A percentile compares a stretch with the other conserved stretches of the same genome.
Conservation (phyloP, 2,329 filamentous ascomycete genomes). For the Fusarium sp. region DNA sequence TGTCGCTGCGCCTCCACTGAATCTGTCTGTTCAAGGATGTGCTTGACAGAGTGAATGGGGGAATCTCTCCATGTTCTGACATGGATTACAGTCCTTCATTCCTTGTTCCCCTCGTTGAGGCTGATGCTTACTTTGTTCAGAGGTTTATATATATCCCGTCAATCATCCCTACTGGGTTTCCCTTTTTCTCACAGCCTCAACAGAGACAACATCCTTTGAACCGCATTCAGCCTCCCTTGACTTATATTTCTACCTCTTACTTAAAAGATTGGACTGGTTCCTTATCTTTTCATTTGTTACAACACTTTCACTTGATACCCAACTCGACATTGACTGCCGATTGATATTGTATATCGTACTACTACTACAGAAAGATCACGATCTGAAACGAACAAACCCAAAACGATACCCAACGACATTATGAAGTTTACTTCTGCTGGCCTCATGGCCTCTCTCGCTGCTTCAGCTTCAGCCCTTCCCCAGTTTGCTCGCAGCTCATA, state of each 20-base stretch:
- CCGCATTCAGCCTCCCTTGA: conserved; percentile 26
- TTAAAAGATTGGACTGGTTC: conserved; percentile 32
- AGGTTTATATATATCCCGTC: conserved; percentile 19
- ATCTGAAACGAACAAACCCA: neutral
- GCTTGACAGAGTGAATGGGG: neutral
- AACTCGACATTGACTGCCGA: conserved; percentile 21
- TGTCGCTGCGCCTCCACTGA: conserved; percentile 27
- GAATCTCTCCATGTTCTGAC: neutral
- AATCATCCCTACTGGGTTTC: conserved; percentile 3
- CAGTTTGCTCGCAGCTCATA: conserved; percentile 23
- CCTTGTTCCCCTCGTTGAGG: conserved; percentile 14
- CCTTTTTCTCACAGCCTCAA: conserved; percentile 22
- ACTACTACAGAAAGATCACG: neutral
- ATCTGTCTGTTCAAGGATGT: conserved; percentile 8
- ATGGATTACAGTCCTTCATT: conserved; percentile 13
- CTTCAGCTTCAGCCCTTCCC: conserved; percentile 36
- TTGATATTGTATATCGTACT: conserved; percentile 3
- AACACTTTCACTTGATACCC: conserved; percentile 20
- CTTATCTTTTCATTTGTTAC: conserved; percentile 7
- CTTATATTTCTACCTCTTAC: neutral
- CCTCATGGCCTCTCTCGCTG: conserved; percentile 36
- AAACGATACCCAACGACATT: conserved; percentile 11
- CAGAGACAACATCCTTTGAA: conserved; percentile 8
- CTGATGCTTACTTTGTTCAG: conserved; percentile 27
- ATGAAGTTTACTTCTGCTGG: conserved; percentile 41